Base-by-base conservation (phyloP, 805 yeast genomes). In the Blastobotrys americana region DNA sequence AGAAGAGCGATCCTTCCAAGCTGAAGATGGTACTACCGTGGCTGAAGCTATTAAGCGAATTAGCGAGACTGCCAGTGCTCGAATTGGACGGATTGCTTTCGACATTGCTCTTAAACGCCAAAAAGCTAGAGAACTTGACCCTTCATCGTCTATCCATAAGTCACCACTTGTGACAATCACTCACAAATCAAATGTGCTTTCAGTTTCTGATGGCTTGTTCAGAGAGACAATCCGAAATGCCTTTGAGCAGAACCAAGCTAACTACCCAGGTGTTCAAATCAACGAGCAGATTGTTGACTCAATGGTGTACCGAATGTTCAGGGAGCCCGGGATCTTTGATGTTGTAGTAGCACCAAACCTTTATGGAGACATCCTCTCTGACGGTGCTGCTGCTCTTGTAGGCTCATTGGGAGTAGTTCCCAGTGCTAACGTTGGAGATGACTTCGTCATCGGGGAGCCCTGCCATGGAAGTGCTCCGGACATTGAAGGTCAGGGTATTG, bases 401-500 rank as follows among this genome's bases (percentile, higher is more conserved):
- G 98, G 98, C 41, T 90, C 97, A 23, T 77, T 93, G 53, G 98
- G 98, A 63, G 95, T 93, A 46, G 97, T 93, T 46, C 97, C 98
- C 59, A 83, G 95, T 44, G 97, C 97, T 49, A 93, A 93, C 61
- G 98, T 93, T 52, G 98, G 98, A 60, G 96, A 88, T 63, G 69
- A 74, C 64, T 90, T 93, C 63, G 97, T 94, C 52, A 87, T 93
- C 63, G 98, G 98, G 65, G 98, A 93, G 71, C 98, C 98, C 63
- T 89, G 97, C 64, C 98, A 93, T 70, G 98, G 98, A 50, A 85
- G 96, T 45, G 98, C 98, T 44, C 98, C 98, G 46, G 98, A 93
- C 66, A 93, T 93, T 55, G 96, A 89, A 64, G 98, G 98, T 57
- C 81, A 76, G 67, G 93, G 93, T 58, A 63, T 63, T 43, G 77